These are phyloP conservation scores for Plantago ovata DNA, from an alignment of 257 asterid genomes.

Conservation along the genomic window DNA sequence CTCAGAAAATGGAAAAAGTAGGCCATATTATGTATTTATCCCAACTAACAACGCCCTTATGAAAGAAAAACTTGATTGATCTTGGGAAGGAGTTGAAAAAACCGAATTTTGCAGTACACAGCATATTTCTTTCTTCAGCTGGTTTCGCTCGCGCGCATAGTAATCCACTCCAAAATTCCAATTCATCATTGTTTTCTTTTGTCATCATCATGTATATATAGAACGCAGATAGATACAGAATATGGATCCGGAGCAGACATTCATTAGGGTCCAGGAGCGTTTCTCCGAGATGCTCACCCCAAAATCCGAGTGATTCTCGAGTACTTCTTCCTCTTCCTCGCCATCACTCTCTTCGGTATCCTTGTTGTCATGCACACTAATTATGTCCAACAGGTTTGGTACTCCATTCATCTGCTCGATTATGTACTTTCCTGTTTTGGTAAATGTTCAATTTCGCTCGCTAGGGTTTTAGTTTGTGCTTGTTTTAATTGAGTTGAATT, in stretches of 20 bases:
- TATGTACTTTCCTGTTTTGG: too few species aligned
- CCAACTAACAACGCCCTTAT: too few species aligned
- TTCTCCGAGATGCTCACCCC: conserved; percentile 82
- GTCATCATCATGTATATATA: neutral
- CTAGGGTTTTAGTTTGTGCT: neutral
- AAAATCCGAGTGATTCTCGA: conserved; percentile 79
- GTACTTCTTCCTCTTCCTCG: conserved; percentile 71
- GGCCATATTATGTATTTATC: too few species aligned
- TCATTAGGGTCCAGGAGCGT: conserved; percentile 93
- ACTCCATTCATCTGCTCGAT: neutral
- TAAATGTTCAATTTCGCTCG: too few species aligned
- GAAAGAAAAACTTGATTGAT: too few species aligned
- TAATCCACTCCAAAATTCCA: neutral
- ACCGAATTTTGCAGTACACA: neutral
- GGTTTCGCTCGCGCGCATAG: neutral
- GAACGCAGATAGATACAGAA: neutral
- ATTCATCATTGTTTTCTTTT: neutral
- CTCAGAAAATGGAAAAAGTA: too few species aligned
- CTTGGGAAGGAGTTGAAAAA: too few species aligned
- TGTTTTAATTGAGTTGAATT: conserved; percentile 9
- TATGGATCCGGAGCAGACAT: conserved; percentile 99
- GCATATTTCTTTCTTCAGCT: neutral
- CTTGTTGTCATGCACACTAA: conserved; percentile 99
- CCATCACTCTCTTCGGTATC: conserved; percentile 81
- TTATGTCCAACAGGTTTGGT: conserved; percentile 88